These are phyloP conservation scores for Eucalyptus urophylla DNA, from an alignment of 345 rosid species.

Conservation along the genomic window DNA sequence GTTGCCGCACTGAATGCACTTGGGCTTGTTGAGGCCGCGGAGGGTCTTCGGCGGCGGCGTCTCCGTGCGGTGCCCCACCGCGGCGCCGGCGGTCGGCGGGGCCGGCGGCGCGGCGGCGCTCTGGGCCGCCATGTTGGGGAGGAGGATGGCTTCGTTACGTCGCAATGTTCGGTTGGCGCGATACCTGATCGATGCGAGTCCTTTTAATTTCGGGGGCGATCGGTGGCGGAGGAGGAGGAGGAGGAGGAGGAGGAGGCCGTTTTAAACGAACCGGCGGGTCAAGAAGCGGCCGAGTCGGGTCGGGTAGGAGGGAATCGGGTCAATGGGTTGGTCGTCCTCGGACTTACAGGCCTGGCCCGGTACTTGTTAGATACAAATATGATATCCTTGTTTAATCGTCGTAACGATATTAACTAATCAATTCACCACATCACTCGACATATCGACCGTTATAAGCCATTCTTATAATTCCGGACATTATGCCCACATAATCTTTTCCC, in stretches of 20 bases:
- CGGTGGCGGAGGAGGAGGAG: not conserved
- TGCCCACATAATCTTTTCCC: not conserved
- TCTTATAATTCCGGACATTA: not conserved
- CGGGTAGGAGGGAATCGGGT: not conserved
- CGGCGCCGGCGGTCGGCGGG: not conserved
- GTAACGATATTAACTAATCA: not conserved
- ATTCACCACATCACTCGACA: not conserved
- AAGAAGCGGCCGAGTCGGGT: not conserved
- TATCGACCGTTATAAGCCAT: not conserved
- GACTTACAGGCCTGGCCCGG: not conserved
- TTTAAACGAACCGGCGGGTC: not conserved
- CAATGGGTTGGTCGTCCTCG: not conserved
- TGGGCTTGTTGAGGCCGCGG: constrained; percentile 96
- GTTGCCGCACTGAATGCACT: constrained; percentile 93
- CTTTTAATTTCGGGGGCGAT: not conserved
- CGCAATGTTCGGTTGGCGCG: not conserved
- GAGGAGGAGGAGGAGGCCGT: not conserved
- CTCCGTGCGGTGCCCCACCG: constrained; percentile 9
- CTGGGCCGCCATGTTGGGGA: constrained; percentile 32
- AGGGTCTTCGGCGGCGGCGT: constrained; percentile 64
- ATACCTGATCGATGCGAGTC: not conserved
- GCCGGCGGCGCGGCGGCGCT: not conserved
- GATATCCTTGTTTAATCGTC: not conserved
- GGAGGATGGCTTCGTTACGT: not conserved
- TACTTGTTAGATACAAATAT: not conserved